Evolutionary conservation across 352 stramenopile species (phyloP).

Genomic region (Saprolegnia diclina): DNA sequence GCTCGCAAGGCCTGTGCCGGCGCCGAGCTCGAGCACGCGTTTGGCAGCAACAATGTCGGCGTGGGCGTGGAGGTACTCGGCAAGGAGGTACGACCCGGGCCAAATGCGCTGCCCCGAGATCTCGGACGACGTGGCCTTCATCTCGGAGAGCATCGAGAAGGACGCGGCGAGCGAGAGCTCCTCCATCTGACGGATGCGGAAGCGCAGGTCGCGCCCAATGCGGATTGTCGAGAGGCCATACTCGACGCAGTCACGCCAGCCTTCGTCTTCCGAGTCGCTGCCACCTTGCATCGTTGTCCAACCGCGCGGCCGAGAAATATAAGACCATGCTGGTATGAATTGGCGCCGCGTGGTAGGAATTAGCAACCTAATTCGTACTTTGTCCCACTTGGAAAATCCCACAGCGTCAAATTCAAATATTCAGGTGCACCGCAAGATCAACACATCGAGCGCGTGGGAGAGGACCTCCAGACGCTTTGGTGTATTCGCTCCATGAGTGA

Average conservation of each 20-base stretch:
- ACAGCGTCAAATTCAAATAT: no score
- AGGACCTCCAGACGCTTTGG: no score
- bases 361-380: no score
- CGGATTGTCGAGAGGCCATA: slow-evolving; percentile 46
- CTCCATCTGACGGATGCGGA: slow-evolving; percentile 55
- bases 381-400: no score
- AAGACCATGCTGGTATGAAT: no score
- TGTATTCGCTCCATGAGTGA: no score
- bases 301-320: no score
- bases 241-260: slow-evolving; percentile 50
- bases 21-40: slow-evolving; percentile 58
- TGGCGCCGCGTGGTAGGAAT: no score
- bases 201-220: slow-evolving; percentile 35
- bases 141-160: slow-evolving; percentile 58
- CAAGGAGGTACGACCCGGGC: slow-evolving; percentile 63
- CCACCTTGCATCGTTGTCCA: no score
- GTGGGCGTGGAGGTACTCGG: slow-evolving; percentile 47
- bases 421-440: no score
- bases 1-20: slow-evolving; percentile 63
- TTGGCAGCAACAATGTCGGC: slow-evolving; percentile 42
- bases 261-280: slow-evolving; percentile 29
- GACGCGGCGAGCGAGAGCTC: slow-evolving; percentile 48
- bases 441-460: no score
- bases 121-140: slow-evolving; percentile 54
- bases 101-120: slow-evolving; percentile 75